These are phyloP conservation scores for Chrysoporthe cubensis DNA, from an alignment of 2,329 filamentous ascomycete genomes.

Conservation along the genomic window DNA sequence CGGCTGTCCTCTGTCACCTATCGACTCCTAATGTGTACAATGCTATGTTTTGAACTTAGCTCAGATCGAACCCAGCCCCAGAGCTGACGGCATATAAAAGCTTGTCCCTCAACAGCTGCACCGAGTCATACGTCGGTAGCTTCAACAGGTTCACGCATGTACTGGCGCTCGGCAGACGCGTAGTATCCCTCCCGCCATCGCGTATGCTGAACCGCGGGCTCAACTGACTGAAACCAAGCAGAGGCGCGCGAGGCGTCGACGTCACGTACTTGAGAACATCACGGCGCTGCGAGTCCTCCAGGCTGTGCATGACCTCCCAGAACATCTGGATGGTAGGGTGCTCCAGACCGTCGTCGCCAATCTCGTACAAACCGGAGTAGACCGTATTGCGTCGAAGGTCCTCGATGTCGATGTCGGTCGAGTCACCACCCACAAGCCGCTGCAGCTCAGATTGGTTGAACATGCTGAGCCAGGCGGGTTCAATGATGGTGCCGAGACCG, in stretches of 20 bases:
- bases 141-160: constrained; percentile 97
- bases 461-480: constrained; percentile 94
- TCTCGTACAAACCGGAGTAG: constrained; percentile 85
- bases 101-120: constrained; percentile 72
- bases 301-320: constrained; percentile 82
- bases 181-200: constrained; percentile 77
- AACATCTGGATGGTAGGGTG: constrained; percentile 86
- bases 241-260: constrained; percentile 84
- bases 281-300: constrained; percentile 77
- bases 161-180: constrained; percentile 85
- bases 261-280: constrained; percentile 96
- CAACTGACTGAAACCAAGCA: constrained; percentile 86
- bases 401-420: constrained; percentile 80
- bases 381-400: constrained; percentile 83
- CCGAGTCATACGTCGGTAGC: constrained; percentile 77
- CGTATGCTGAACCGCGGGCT: constrained; percentile 88
- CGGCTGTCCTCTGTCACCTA: not conserved
- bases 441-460: constrained; percentile 97
- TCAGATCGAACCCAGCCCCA: constrained; percentile 89
- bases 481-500: constrained; percentile 85
- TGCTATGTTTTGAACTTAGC: constrained; percentile 43
- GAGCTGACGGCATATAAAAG: constrained; percentile 87
- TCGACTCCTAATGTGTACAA: not conserved
- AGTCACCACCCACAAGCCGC: constrained; percentile 88
- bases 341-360: constrained; percentile 87